phyloP scores from a whole-genome alignment of 768 basidiomycete species.

The Pleurotus tuoliensis region DNA sequence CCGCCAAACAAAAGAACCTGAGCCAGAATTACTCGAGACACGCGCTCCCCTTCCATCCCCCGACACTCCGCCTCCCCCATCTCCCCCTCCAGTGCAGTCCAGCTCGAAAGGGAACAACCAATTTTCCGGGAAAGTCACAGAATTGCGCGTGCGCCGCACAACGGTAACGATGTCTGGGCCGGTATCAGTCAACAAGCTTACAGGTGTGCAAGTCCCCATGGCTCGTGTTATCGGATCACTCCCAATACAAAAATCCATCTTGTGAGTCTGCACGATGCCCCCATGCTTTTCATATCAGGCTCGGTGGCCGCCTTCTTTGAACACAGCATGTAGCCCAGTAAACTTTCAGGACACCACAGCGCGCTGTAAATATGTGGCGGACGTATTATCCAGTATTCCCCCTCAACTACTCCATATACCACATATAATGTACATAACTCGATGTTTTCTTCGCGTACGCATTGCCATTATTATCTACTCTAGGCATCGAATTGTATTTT shows the following conservation, averaged over 20 bases:
- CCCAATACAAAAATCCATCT: neutral
- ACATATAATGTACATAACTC: neutral
- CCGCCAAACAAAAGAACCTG: constrained; percentile 2
- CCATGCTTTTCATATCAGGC: neutral
- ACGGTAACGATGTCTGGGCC: neutral
- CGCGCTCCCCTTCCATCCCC: neutral
- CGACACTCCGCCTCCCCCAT: neutral
- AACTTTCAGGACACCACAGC: no score
- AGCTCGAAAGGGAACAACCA: neutral
- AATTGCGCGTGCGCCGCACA: constrained; percentile 2
- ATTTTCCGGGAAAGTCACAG: neutral
- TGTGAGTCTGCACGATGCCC: neutral
- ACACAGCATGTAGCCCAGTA: no score
- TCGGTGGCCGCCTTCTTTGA: no score
- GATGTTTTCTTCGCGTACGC: neutral
- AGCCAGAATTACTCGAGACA: neutral
- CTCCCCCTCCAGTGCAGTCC: neutral
- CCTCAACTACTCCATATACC: neutral
- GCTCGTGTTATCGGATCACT: constrained; percentile 4
- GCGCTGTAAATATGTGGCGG: no score
- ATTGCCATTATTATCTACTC: neutral
- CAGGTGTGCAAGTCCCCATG: neutral
- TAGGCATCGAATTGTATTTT: no score
- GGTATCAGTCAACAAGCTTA: neutral
- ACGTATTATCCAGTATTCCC: no score